Evolutionary conservation across 2,329 filamentous ascomycete species (phyloP).

Genomic region (Plectosphaerella plurivora): DNA sequence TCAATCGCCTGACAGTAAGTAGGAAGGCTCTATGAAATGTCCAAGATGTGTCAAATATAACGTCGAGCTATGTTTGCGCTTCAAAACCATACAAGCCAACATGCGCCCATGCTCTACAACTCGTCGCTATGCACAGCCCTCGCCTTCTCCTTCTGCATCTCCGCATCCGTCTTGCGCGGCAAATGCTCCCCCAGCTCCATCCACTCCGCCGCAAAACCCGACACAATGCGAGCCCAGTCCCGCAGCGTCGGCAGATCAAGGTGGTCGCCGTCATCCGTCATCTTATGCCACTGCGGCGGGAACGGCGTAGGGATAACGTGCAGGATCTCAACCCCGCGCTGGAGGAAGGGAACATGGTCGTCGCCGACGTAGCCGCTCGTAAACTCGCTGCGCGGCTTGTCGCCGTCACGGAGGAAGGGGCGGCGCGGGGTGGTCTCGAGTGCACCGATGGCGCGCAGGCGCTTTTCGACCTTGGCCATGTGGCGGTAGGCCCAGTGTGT

Average conservation of each 20-base stretch:
- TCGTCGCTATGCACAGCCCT: background rate
- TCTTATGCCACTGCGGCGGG: slow-evolving; percentile 67
- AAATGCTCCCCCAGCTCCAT: slow-evolving; percentile 57
- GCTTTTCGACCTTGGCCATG: slow-evolving; percentile 69
- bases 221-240: slow-evolving; percentile 71
- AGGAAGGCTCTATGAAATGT: background rate
- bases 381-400: slow-evolving; percentile 34
- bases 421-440: slow-evolving; percentile 55
- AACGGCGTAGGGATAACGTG: slow-evolving; percentile 73
- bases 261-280: slow-evolving; percentile 68
- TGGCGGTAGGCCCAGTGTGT: slow-evolving; percentile 91
- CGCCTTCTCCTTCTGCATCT: background rate
- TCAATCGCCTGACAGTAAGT: too few species aligned
- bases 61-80: too few species aligned
- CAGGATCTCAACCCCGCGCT: slow-evolving; percentile 67
- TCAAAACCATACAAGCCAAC: too few species aligned
- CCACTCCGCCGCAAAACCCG: slow-evolving; percentile 75
- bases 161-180: slow-evolving; percentile 9
- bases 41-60: too few species aligned
- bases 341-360: slow-evolving; percentile 76
- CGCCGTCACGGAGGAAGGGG: slow-evolving; percentile 53
- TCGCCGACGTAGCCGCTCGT: slow-evolving; percentile 49
- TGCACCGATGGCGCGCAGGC: slow-evolving; percentile 62
- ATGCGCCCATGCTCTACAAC: background rate
- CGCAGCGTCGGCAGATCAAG: slow-evolving; percentile 66